Base-by-base conservation (phyloP, 306 rosid species). In the Fragaria iinumae region DNA sequence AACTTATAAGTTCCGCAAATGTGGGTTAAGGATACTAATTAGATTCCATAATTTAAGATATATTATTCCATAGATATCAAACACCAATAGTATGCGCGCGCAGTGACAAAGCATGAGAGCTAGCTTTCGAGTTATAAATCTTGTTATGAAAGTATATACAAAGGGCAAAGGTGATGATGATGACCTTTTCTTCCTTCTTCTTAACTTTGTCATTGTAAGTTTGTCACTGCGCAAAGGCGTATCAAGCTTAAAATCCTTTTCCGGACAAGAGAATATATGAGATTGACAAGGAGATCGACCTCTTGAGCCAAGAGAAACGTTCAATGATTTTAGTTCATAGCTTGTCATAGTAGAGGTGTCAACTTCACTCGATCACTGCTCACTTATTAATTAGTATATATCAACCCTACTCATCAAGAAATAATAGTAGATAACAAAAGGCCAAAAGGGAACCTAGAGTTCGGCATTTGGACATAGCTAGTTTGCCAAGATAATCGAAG, bases 371-470 rank as follows among this genome's bases (percentile, higher is more conserved):
- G 6, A 64, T 32, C 44, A 13, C 44, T 60, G 39, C 67, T 32
- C 44, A 2, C 21, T 25, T 32, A 32, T 11, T 11, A 27, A 59
- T 9, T 9, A 56, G 63, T 8, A 21, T 9, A 23, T 21, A 57
- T 57, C 14, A 13, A 60, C 17, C 39, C 9, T 60, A 60, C 67
- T 27, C 36, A 27, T 25, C 38, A 25, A 5, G 8, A 11, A 11
- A 32, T 29, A 4, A 11, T 60, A 27, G 1, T 11, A 27, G 34
- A 12, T 60, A 27, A 27, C 20, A 32, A 34, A 64, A 29, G 69
- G 21, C 69, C 44, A 64, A 64, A 64, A 64, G 41, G 69, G 44
- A 64, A 32, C 69, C 23, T 6, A 64, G 69, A 32, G 44, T 43
- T 3, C 69, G 69, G 69, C 44, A 14, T 64, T 32, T 64, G 36